Evolutionary conservation across 2,329 filamentous ascomycete genomes (phyloP).

Genomic region (Corniculantispora saksenae): DNA sequence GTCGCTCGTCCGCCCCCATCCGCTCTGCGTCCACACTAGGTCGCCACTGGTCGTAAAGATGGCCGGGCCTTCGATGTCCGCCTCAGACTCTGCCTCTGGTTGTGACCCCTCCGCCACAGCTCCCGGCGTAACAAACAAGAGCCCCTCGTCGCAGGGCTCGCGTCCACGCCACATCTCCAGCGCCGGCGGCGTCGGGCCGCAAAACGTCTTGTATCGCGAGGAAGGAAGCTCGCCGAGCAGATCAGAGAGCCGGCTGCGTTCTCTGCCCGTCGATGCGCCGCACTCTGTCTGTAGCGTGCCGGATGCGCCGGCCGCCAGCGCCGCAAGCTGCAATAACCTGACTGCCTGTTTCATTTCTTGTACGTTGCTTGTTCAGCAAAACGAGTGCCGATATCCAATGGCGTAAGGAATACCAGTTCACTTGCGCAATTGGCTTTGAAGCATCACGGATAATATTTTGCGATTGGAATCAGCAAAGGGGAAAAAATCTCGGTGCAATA

Average conservation of each 20-base stretch:
- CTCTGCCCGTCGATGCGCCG: neutral
- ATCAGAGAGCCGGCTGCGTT: neutral
- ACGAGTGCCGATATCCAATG: neutral
- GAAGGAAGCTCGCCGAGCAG: neutral
- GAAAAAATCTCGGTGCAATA: too few species aligned
- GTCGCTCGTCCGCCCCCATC: slow-evolving; percentile 31
- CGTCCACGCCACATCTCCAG: slow-evolving; percentile 32
- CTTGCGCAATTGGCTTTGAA: neutral
- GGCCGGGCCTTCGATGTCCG: slow-evolving; percentile 33
- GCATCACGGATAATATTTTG: too few species aligned
- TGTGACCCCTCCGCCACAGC: slow-evolving; percentile 21
- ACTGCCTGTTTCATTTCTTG: neutral
- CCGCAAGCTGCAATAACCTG: neutral
- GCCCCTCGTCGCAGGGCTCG: slow-evolving; percentile 38
- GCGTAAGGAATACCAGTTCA: neutral
- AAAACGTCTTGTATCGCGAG: slow-evolving; percentile 12
- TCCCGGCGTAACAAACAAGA: slow-evolving; percentile 41
- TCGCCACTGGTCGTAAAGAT: slow-evolving; percentile 46
- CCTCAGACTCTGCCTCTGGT: too few species aligned
- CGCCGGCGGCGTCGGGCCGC: slow-evolving; percentile 30
- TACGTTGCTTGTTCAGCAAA: neutral
- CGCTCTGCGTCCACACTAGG: slow-evolving; percentile 46
- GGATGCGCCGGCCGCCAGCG: neutral
- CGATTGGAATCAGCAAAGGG: too few species aligned
- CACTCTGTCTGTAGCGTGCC: neutral